Evolutionary conservation across 805 yeast species (phyloP), one percentile per base, ranked within the genome.

Genomic region (Starmerella apis): DNA sequence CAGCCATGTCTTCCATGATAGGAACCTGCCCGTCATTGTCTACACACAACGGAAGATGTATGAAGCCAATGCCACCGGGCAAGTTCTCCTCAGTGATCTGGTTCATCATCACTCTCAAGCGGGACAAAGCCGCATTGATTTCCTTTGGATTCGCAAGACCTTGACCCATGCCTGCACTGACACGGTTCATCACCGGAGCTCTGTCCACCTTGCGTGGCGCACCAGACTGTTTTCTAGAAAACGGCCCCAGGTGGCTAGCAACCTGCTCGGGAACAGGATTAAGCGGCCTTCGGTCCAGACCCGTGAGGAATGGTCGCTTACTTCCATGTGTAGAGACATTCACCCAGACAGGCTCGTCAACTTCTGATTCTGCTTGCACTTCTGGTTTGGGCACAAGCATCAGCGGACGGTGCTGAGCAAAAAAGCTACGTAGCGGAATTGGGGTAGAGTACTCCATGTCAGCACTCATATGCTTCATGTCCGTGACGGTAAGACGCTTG

Each of bases 371-470:
- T 31, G 36, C 25, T 43, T 51, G 36, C 13, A 25, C 31, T 3
- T 43, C 38, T 6, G 59, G 56, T 30, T 43, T 33, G 19, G 56
- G 63, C 48, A 70, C 66, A 11, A 73, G 71, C 52, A 72, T 57
- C 33, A 73, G 58, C 2, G 77, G 77, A 31, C 71, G 65, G 55
- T 71, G 71, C 13, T 75, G 74, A 11, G 76, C 73, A 56, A 71
- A 70, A 33, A 73, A 59, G 2, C 74, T 71, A 38, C 70, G 72
- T 20, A 59, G 54, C 23, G 65, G 61, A 19, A 63, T 57, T n/a
- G 45, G 4, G 5, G 53, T 33, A 8, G 60, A 49, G 49, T 51
- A 46, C 39, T 53, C 59, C 48, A 57, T 51, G 47, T 49, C 52
- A 24, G 59, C 61, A 44, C 55, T 55, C 60, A 56, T 54, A 33